Base-by-base conservation (phyloP, 495 filamentous ascomycete species). In the Penicillium simplicissimum region DNA sequence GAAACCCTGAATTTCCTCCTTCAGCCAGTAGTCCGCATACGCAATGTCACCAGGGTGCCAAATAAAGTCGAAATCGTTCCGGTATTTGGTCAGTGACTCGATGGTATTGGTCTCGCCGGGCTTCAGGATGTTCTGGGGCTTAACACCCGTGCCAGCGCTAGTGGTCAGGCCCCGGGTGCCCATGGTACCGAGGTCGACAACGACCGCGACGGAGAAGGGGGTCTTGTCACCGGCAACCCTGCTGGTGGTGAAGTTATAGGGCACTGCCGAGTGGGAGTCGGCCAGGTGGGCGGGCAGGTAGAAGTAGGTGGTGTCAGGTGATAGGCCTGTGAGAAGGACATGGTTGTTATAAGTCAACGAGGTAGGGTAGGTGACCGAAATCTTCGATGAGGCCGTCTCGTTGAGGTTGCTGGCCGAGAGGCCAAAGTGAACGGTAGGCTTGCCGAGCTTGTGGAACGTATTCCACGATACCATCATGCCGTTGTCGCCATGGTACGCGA, bases 21-120 rank as follows among this genome's bases (percentile, higher is more conserved):
- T 63, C 4, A 63, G 38, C 76, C 76, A 81, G 64, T 73, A 69
- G 61, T 79, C 78, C 19, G 78, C 78, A 54, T 80, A 81, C 3
- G 76, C 74, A 61, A 81, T 71, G 59, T 80, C 75, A 63, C 58
- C 72, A 31, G 61, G 48, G 23, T 52, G 28, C 28, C 48, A 33
- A 31, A 49, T 49, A 31, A 49, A 49, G 21, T 49, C 45, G 45
- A 23, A 49, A 23, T 49, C 45, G 14, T 49, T 49, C 45, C 14
- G 45, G 45, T 49, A 28, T 14, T 49, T 49, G 45, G 45, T 28
- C 45, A 49, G 45, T 31, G 64, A 66, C 28, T 66, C 40, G 11
- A 62, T 56, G 0, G 64, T 66, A 19, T 58, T 66, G 23, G 40
- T 62, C 7, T 66, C 64, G 8, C 36, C 37, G 23, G 57, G 56